phyloP scores from a whole-genome alignment of 768 basidiomycete genomes.

The Trametes maxima region DNA sequence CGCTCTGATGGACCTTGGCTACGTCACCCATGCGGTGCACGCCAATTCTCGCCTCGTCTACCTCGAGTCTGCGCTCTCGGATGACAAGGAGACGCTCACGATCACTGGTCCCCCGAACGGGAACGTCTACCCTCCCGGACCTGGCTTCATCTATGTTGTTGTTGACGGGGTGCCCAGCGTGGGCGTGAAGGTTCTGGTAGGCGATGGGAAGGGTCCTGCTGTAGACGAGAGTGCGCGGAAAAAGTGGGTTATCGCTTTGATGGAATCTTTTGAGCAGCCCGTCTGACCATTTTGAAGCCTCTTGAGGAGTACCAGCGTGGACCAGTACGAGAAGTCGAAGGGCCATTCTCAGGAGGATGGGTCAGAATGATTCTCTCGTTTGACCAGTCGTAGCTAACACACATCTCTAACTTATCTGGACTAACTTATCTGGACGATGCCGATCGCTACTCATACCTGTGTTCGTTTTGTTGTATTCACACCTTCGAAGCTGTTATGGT shows the following conservation, averaged over 20 bases:
- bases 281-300: conserved; percentile 39
- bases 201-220: conserved; percentile 61
- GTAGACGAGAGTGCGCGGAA: conserved; percentile 56
- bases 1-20: conserved; percentile 80
- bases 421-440: neutral
- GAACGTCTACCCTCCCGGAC: conserved; percentile 76
- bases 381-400: neutral
- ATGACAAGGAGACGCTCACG: conserved; percentile 50
- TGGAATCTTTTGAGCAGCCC: neutral
- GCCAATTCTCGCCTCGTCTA: conserved; percentile 78
- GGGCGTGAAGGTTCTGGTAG: conserved; percentile 67
- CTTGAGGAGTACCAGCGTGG: conserved; percentile 47
- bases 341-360: conserved; percentile 2
- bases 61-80: conserved; percentile 48
- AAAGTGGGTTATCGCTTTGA: conserved; percentile 49
- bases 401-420: neutral
- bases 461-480: too few species aligned
- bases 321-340: conserved; percentile 51
- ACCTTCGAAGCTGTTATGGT: too few species aligned
- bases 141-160: conserved; percentile 75
- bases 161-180: conserved; percentile 65
- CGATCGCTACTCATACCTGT: too few species aligned
- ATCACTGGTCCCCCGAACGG: conserved; percentile 67
- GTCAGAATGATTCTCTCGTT: conserved; percentile 10
- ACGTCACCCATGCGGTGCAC: conserved; percentile 75